Evolutionary conservation across 2,329 filamentous ascomycete species (phyloP).

Genomic region (Pleomassaria siparia): DNA sequence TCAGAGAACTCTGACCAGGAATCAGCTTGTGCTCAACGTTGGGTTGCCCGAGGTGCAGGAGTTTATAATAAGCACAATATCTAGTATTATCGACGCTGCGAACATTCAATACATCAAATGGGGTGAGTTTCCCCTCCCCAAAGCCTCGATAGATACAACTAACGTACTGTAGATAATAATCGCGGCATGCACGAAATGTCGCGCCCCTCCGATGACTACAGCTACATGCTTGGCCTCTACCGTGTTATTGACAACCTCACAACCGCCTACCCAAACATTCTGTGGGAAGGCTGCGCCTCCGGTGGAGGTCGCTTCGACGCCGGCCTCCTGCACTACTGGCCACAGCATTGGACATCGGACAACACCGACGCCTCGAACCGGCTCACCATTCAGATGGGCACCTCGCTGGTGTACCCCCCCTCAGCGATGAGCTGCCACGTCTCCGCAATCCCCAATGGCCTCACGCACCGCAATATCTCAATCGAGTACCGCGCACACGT

Average conservation of each 20-base stretch:
- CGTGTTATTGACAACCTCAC: conserved; percentile 63
- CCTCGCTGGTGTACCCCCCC: conserved; percentile 63
- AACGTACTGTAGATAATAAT: conserved; percentile 45
- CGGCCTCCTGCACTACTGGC: conserved; percentile 65
- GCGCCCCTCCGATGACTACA: conserved; percentile 56
- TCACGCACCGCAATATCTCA: conserved; percentile 58
- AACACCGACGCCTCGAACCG: conserved; percentile 65
- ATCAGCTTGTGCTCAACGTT: conserved; percentile 64
- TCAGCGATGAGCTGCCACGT: conserved; percentile 68
- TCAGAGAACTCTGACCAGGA: conserved; percentile 57
- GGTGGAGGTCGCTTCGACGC: conserved; percentile 67
- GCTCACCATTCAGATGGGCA: conserved; percentile 65
- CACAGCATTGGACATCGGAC: conserved; percentile 67
- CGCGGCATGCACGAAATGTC: conserved; percentile 63
- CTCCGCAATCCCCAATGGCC: conserved; percentile 61
- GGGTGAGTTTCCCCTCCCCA: conserved; percentile 52
- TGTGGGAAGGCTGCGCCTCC: conserved; percentile 68
- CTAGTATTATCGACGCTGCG: conserved; percentile 56
- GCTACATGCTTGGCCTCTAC: conserved; percentile 66
- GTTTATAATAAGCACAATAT: conserved; percentile 60
- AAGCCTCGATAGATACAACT: neutral
- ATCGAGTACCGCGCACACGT: conserved; percentile 65
- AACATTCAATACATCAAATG: conserved; percentile 65
- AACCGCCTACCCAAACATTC: conserved; percentile 59
- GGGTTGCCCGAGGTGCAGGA: conserved; percentile 64